A percentile compares a stretch with the other conserved stretches of the same genome.
Evolutionary conservation across 83 land plant species (phyloP).

Genomic region (Picea abies): DNA sequence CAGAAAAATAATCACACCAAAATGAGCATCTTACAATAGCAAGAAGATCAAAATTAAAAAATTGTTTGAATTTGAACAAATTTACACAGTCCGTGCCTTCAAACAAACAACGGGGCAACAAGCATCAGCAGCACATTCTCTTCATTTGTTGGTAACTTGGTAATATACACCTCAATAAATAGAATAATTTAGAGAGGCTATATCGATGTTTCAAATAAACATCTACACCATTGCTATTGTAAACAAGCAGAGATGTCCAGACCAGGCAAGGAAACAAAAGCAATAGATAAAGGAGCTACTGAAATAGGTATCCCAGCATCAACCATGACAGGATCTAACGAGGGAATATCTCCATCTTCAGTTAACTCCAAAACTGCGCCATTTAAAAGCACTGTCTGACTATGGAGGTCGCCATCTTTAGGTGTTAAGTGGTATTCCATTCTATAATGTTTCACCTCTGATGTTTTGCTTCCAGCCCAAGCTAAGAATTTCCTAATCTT

Average conservation of each 20-base stretch:
- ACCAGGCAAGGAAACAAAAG: slow-evolving; percentile 21
- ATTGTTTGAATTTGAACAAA: too few relatives aligned
- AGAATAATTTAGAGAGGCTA: neutral
- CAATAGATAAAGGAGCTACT: slow-evolving; percentile 29
- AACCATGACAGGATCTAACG: slow-evolving; percentile 12
- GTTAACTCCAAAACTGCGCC: slow-evolving; percentile 16
- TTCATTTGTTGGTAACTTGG: neutral
- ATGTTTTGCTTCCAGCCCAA: slow-evolving; percentile 18
- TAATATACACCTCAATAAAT: neutral
- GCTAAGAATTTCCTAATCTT: neutral
- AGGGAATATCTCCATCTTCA: slow-evolving; percentile 19
- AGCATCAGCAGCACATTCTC: neutral
- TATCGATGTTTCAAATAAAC: neutral
- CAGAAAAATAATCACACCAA: too few relatives aligned
- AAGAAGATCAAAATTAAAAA: too few relatives aligned
- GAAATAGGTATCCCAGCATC: slow-evolving; percentile 10
- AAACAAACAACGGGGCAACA: neutral
- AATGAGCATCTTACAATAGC: too few relatives aligned
- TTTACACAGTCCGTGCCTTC: neutral
- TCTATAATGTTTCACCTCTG: neutral
- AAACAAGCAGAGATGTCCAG: slow-evolving; percentile 10
- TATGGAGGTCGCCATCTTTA: slow-evolving; percentile 21
- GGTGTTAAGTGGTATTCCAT: slow-evolving; percentile 29
- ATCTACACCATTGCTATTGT: neutral
- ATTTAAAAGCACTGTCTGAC: slow-evolving; percentile 31